These are phyloP conservation scores for Apocynum venetum DNA, from an alignment of 257 asterid species.

Conservation along the genomic window DNA sequence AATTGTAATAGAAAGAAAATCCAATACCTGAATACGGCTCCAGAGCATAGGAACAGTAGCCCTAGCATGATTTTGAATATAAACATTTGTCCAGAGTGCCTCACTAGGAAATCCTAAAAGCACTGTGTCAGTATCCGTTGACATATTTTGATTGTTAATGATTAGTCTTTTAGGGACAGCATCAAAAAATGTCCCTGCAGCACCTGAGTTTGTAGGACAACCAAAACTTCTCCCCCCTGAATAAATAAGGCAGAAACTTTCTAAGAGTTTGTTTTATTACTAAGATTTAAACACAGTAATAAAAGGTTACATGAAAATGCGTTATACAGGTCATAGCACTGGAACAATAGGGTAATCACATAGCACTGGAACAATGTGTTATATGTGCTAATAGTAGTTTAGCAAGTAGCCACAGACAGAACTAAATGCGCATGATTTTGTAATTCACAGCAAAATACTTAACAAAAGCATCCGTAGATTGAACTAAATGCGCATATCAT, in stretches of 20 bases:
- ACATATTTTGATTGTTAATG: conserved; percentile 65
- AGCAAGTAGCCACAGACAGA: background rate
- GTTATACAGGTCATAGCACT: background rate
- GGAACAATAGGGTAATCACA: background rate
- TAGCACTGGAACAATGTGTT: background rate
- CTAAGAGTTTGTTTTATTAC: background rate
- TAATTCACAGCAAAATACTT: background rate
- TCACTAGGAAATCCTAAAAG: conserved; percentile 80
- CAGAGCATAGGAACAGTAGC: conserved; percentile 77
- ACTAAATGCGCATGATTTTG: background rate
- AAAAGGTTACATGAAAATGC: background rate
- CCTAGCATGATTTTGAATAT: conserved; percentile 61
- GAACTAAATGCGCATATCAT: background rate
- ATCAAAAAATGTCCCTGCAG: conserved; percentile 89
- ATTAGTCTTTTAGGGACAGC: conserved; percentile 81
- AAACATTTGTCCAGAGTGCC: conserved; percentile 87
- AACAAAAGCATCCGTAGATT: background rate
- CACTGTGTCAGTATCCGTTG: conserved; percentile 78
- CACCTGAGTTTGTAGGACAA: conserved; percentile 82
- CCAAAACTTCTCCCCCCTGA: conserved; percentile 91
- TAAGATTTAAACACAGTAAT: background rate
- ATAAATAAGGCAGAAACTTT: conserved; percentile 6
- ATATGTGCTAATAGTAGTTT: no score
- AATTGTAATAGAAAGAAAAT: background rate
- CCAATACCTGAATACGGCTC: conserved; percentile 84